Base-by-base conservation (phyloP, 2,329 filamentous ascomycete species). In the Parafenestella ontariensis region DNA sequence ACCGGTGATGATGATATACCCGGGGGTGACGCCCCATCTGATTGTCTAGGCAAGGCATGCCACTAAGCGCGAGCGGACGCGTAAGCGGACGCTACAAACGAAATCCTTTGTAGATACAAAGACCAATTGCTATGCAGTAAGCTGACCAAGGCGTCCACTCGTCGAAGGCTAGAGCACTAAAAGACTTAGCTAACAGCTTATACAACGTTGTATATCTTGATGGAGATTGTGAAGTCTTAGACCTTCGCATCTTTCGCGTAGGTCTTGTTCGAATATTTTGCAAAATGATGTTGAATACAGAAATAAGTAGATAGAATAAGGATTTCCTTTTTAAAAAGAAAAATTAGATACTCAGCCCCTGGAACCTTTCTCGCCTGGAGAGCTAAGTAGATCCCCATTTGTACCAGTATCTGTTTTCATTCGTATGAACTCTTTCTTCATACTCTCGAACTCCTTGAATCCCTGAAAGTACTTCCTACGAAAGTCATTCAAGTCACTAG, bases 401-500 rank as follows among this genome's bases (percentile, higher is more conserved):
- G 36, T 21, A 21, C 17, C 17, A n/a, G 46, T 8, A 1, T 54
- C 60, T 2, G 26, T 42, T 46, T 69, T 69, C 66, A 69, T 65
- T 24, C 66, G 43, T 1, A 66, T 40, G 50, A 69, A 65, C 54
- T 70, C 68, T 54, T 67, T 66, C 52, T 66, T 62, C 64, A 68
- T 66, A 23, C 60, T 68, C 47, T 73, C 69, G 23, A 69, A 68
- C 45, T 71, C 69, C 42, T 71, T 74, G 52, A 78, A 78, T 1
- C 76, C 76, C 59, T 76, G 56, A 33, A 78, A 78, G n/a, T 77
- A 78, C 70, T 81, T 85, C 70, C 83, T 83, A 52, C 88, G 79
- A 68, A 91, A 91, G 6, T 79, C 78, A 65, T 91, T 91, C 58
- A 91, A 70, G 34, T 90, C 87, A 75, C 89, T 83, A 1, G 88